Evolutionary conservation across 2,329 filamentous ascomycete genomes (phyloP).

Genomic region (Akanthomyces lecanii): DNA sequence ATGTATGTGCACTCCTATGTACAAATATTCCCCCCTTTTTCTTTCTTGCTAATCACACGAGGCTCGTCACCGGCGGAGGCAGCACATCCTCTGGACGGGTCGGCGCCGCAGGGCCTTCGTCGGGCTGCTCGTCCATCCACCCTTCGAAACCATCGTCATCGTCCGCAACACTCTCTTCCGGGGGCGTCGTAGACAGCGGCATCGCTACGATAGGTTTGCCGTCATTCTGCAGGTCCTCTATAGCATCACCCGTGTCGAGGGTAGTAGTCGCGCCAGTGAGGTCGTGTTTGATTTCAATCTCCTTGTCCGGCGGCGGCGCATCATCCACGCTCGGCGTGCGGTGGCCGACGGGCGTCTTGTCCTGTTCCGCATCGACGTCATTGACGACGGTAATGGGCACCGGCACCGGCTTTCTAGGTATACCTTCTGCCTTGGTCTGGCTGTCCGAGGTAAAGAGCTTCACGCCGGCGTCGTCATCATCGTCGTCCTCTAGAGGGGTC

Average conservation of each 20-base stretch:
- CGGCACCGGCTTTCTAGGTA: constrained; percentile 7
- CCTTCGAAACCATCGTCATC: constrained; percentile 27
- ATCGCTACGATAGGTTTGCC: constrained; percentile 17
- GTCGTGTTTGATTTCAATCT: not conserved
- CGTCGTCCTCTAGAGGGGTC: constrained; percentile 39
- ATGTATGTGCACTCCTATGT: not conserved
- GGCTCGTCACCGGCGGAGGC: not conserved
- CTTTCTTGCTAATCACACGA: not conserved
- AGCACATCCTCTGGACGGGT: not conserved
- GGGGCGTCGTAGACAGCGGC: constrained; percentile 15
- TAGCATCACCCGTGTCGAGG: not conserved
- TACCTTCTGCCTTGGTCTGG: not conserved
- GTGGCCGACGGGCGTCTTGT: constrained; percentile 1
- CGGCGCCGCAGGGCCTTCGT: not conserved
- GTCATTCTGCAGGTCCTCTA: not conserved
- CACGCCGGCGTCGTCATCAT: not conserved
- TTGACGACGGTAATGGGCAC: not conserved
- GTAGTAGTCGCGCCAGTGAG: not conserved
- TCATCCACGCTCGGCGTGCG: not conserved
- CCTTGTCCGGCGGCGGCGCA: not conserved
- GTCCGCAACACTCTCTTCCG: constrained; percentile 17
- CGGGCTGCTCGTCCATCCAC: constrained; percentile 26
- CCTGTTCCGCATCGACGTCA: not conserved
- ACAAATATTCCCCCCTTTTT: not conserved
- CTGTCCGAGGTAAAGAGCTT: not conserved